These are phyloP conservation scores for Kalmanozyma brasiliensis DNA, from an alignment of 1,284 basidiomycete species.

Conservation along the genomic window DNA sequence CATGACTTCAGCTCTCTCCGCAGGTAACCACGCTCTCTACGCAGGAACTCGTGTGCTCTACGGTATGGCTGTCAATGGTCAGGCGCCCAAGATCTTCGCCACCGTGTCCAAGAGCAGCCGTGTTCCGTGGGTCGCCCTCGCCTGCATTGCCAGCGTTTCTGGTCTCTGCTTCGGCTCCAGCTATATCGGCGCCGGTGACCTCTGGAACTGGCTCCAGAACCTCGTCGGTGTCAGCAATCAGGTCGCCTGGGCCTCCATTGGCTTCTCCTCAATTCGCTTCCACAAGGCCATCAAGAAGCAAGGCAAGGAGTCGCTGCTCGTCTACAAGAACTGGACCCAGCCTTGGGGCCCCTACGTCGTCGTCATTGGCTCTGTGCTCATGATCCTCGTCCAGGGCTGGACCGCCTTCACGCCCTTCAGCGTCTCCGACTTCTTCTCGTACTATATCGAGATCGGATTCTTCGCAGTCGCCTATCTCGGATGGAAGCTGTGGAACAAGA, in stretches of 20 bases:
- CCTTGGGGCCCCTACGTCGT: conserved; percentile 61
- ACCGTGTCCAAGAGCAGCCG: conserved; percentile 75
- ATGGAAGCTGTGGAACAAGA: conserved; percentile 52
- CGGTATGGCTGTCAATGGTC: conserved; percentile 78
- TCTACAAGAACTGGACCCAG: conserved; percentile 71
- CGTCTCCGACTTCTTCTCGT: conserved; percentile 68
- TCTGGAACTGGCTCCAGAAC: conserved; percentile 73
- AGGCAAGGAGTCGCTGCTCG: conserved; percentile 69
- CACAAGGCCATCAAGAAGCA: conserved; percentile 75
- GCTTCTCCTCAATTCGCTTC: conserved; percentile 80
- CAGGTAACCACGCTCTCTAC: conserved; percentile 83
- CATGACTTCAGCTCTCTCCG: conserved; percentile 84
- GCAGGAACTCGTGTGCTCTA: conserved; percentile 79
- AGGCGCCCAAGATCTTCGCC: conserved; percentile 80
- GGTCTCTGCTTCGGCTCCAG: conserved; percentile 75
- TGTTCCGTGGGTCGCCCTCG: conserved; percentile 79
- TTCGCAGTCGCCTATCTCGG: conserved; percentile 37
- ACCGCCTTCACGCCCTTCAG: conserved; percentile 47
- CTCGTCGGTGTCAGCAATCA: conserved; percentile 77
- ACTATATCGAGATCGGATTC: conserved; percentile 68
- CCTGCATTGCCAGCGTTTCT: conserved; percentile 76
- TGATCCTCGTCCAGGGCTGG: conserved; percentile 67
- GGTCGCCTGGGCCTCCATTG: conserved; percentile 85
- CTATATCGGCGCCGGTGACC: conserved; percentile 69
- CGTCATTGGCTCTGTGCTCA: conserved; percentile 49